Percentiles rank a stretch among this genome's conserved stretches.
These are phyloP conservation scores for Pistacia vera DNA, from an alignment of 345 rosid genomes.

Conservation along the genomic window DNA sequence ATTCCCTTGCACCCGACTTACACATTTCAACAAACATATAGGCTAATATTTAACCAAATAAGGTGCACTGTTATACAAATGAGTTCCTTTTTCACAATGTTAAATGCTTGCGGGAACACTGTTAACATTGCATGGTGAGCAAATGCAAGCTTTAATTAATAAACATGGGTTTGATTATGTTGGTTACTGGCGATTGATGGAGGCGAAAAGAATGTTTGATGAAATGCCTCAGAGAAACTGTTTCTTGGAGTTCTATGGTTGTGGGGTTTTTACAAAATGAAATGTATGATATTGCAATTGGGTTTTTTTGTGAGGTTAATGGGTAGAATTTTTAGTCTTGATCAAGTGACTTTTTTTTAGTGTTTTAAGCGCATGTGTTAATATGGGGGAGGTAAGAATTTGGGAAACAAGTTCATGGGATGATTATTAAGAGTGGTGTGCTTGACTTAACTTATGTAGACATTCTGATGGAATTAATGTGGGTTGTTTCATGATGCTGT, in stretches of 20 bases:
- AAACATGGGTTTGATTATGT: too few species aligned
- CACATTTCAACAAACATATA: too few species aligned
- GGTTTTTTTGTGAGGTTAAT: slow-evolving; percentile 27
- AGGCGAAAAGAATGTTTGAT: slow-evolving; percentile 43
- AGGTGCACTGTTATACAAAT: too few species aligned
- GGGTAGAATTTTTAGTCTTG: slow-evolving; percentile 26
- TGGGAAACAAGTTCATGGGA: slow-evolving; percentile 46
- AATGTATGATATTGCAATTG: slow-evolving; percentile 18
- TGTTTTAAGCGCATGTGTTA: slow-evolving; percentile 43
- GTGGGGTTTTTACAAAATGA: slow-evolving; percentile 39
- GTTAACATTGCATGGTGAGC: too few species aligned
- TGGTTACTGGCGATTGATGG: slow-evolving; percentile 7
- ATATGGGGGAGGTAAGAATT: slow-evolving; percentile 27
- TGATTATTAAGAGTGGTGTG: slow-evolving; percentile 32
- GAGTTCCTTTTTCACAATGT: too few species aligned
- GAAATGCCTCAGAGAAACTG: slow-evolving; percentile 45
- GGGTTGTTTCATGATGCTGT: slow-evolving; percentile 33
- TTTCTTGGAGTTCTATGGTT: slow-evolving; percentile 48
- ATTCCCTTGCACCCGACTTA: too few species aligned
- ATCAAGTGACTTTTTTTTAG: slow-evolving; percentile 41
- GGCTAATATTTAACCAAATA: too few species aligned
- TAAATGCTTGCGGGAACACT: too few species aligned
- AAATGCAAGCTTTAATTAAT: too few species aligned
- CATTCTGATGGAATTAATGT: slow-evolving; percentile 40
- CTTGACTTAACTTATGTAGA: slow-evolving; percentile 31